Evolutionary conservation across 768 basidiomycete genomes (phyloP).

Genomic region (Rhodotorula babjevae): DNA sequence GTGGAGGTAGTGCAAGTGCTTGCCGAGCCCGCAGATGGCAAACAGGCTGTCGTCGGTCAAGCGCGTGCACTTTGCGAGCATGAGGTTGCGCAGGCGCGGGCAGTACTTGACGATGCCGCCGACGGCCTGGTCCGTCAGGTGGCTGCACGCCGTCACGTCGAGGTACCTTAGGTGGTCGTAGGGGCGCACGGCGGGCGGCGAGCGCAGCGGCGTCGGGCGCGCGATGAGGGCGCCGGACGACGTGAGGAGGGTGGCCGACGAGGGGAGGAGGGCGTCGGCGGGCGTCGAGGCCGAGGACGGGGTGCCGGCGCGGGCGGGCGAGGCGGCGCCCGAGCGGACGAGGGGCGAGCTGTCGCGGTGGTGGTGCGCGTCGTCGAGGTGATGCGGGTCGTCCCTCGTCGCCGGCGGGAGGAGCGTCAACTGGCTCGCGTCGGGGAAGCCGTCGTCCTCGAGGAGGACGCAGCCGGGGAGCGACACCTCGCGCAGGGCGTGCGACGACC

Average conservation of each 20-base stretch:
- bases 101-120: slow-evolving; percentile 76
- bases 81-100: slow-evolving; percentile 77
- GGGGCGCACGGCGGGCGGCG: slow-evolving; percentile 45
- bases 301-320: not conserved
- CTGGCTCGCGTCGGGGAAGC: slow-evolving; percentile 62
- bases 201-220: slow-evolving; percentile 4
- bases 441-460: slow-evolving; percentile 68
- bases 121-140: slow-evolving; percentile 73
- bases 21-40: slow-evolving; percentile 79
- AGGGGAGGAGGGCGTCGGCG: slow-evolving; percentile 54
- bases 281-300: not conserved
- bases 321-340: not conserved
- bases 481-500: slow-evolving; percentile 71
- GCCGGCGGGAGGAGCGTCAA: slow-evolving; percentile 5
- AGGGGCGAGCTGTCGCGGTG: not conserved
- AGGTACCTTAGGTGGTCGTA: slow-evolving; percentile 87
- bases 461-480: slow-evolving; percentile 85
- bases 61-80: slow-evolving; percentile 73
- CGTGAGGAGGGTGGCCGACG: slow-evolving; percentile 53
- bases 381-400: not conserved
- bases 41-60: slow-evolving; percentile 78
- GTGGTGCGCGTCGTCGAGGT: not conserved
- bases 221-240: slow-evolving; percentile 7
- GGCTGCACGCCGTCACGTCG: slow-evolving; percentile 79
- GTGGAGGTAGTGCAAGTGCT: slow-evolving; percentile 88